Evolutionary conservation across 208 protist genomes (phyloP).

Genomic region (Acanthamoeba healyi): DNA sequence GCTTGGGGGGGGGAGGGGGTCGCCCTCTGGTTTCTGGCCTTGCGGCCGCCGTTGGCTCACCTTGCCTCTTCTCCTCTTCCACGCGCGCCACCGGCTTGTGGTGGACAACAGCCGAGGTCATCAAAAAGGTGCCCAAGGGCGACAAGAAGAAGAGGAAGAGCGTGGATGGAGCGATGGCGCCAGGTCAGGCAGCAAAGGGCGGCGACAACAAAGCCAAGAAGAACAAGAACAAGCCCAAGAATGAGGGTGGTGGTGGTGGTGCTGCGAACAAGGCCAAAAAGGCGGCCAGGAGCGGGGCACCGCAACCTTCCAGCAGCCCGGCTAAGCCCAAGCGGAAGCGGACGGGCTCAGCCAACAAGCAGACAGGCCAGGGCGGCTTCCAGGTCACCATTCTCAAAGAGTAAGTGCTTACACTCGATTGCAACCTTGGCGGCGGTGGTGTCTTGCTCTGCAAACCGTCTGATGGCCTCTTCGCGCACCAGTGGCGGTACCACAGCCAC

Average conservation of each 20-base stretch:
- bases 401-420: background rate
- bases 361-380: background rate
- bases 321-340: constrained; percentile 21
- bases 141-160: background rate
- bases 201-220: background rate
- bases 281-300: background rate
- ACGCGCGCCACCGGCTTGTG: background rate
- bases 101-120: background rate
- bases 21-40: no score
- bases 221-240: background rate
- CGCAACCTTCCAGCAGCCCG: background rate
- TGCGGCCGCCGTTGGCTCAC: no score
- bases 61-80: background rate
- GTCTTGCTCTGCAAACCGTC: no score
- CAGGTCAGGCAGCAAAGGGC: background rate
- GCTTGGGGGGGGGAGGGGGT: no score
- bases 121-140: constrained; percentile 1
- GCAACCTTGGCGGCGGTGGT: no score
- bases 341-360: background rate
- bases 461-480: background rate
- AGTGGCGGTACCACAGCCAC: background rate
- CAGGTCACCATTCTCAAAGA: background rate
- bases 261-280: background rate
- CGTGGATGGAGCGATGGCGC: background rate
- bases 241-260: background rate